phyloP scores from a whole-genome alignment of 257 asterid genomes.

The Nicotiana undulata region DNA sequence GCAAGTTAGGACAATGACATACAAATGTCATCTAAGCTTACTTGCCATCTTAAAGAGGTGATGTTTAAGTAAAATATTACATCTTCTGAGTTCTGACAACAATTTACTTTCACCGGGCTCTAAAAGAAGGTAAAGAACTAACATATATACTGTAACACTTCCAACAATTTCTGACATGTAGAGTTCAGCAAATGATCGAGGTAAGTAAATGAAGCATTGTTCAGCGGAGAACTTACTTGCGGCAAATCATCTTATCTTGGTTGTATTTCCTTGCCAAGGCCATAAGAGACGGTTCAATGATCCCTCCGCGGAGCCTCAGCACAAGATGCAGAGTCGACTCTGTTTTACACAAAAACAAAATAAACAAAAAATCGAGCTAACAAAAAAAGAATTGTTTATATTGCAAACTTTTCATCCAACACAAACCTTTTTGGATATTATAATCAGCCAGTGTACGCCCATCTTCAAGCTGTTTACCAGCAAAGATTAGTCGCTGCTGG shows the following conservation, averaged over 20 bases:
- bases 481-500: slow-evolving; percentile 73
- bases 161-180: background rate
- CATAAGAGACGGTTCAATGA: slow-evolving; percentile 66
- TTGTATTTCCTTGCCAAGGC: slow-evolving; percentile 61
- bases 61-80: background rate
- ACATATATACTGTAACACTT: too few relatives aligned
- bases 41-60: background rate
- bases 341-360: slow-evolving; percentile 7
- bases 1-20: background rate
- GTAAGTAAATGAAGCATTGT: background rate
- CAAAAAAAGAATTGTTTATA: background rate
- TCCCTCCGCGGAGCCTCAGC: slow-evolving; percentile 72
- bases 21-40: background rate
- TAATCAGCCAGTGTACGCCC: slow-evolving; percentile 68
- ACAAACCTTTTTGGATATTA: slow-evolving; percentile 50
- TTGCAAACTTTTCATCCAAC: background rate
- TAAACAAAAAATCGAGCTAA: background rate
- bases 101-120: background rate
- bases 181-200: background rate
- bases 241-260: slow-evolving; percentile 67
- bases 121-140: background rate
- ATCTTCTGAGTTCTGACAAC: background rate
- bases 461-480: slow-evolving; percentile 76
- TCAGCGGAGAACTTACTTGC: slow-evolving; percentile 35
- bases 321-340: slow-evolving; percentile 68